Conservation (phyloP, 257 asterid genomes). For the Primulina tabacum region DNA sequence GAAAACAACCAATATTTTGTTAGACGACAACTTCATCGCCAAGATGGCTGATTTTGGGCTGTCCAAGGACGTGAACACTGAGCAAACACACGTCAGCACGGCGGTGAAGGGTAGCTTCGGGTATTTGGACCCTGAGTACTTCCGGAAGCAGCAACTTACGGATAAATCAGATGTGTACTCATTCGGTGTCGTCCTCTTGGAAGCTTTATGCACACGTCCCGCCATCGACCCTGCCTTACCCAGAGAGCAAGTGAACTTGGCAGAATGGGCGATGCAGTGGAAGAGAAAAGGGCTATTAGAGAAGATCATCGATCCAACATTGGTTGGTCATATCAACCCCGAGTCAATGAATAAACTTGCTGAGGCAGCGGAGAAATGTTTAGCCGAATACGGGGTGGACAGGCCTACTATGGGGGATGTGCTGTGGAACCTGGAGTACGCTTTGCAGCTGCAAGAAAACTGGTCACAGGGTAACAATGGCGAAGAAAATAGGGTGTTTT, state of each 20-base stretch:
- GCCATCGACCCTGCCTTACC: constrained; percentile 78
- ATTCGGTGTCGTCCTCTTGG: constrained; percentile 74
- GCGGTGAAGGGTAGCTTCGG: constrained; percentile 98
- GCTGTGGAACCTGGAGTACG: constrained; percentile 78
- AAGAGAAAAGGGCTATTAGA: constrained; percentile 74
- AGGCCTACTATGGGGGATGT: constrained; percentile 97
- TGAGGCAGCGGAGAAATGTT: constrained; percentile 89
- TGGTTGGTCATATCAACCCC: constrained; percentile 55
- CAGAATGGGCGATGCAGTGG: constrained; percentile 97
- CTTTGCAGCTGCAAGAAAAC: constrained; percentile 82
- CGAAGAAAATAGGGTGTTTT: constrained; percentile 33
- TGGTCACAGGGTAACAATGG: constrained; percentile 38
- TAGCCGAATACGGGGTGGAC: constrained; percentile 84
- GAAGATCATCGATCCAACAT: constrained; percentile 71
- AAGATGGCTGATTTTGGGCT: constrained; percentile 96
- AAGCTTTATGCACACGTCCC: constrained; percentile 75
- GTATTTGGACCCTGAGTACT: constrained; percentile 84
- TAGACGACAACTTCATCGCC: constrained; percentile 68
- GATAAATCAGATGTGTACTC: constrained; percentile 93
- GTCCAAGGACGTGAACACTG: constrained; percentile 70
- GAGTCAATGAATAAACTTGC: constrained; percentile 77
- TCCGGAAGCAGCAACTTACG: constrained; percentile 76
- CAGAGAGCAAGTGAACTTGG: constrained; percentile 88
- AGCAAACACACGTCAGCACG: constrained; percentile 78
- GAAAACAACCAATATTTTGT: constrained; percentile 73